Percentiles rank a stretch among this genome's conserved stretches.
Evolutionary conservation across 2,329 filamentous ascomycete genomes (phyloP).

Genomic region (Colletotrichum sansevieriae): DNA sequence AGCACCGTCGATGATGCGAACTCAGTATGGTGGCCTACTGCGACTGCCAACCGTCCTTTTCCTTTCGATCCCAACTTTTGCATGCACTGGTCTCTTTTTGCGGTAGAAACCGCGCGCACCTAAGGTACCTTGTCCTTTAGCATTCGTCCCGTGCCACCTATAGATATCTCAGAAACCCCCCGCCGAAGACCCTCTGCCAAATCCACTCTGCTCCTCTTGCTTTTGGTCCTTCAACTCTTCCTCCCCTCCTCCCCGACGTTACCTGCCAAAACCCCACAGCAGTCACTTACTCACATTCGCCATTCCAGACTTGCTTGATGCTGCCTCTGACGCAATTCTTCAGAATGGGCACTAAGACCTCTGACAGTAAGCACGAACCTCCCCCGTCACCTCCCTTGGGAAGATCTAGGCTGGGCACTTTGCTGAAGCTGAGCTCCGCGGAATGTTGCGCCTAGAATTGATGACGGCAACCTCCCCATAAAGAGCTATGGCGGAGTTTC

Average conservation of each 20-base stretch:
- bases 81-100: constrained; percentile 17
- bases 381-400: neutral
- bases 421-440: neutral
- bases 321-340: constrained; percentile 34
- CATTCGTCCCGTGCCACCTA: constrained; percentile 12
- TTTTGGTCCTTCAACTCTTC: constrained; percentile 4
- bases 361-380: constrained; percentile 34
- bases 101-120: constrained; percentile 26
- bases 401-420: neutral
- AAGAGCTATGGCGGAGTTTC: constrained; percentile 15
- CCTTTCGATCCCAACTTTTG: constrained; percentile 24
- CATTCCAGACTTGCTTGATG: constrained; percentile 21
- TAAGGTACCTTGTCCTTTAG: neutral
- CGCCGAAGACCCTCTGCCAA: neutral
- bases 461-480: neutral
- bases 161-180: constrained; percentile 15
- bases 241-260: neutral
- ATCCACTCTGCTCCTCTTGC: constrained; percentile 15
- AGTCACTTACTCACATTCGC: neutral
- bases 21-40: constrained; percentile 21
- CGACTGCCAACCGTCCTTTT: neutral
- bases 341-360: constrained; percentile 34
- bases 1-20: constrained; percentile 39
- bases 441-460: constrained; percentile 18
- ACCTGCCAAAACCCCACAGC: constrained; percentile 10